Evolutionary conservation across 1,139 yeast genomes (phyloP).

Genomic region (Candida sanyaensis): DNA sequence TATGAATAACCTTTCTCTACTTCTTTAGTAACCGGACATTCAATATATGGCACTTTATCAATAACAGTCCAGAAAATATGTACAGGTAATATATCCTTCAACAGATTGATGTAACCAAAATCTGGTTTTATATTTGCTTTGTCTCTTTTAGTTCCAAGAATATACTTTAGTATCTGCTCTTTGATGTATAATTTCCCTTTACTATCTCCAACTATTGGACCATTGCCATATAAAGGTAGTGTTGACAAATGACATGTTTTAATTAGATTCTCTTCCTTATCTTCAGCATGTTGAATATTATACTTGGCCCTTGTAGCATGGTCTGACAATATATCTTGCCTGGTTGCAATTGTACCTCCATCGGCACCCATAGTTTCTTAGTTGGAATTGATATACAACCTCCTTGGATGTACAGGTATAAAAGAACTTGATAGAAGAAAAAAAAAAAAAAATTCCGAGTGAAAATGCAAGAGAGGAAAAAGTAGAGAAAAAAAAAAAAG

Average conservation of each 20-base stretch:
- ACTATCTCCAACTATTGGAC: constrained; percentile 68
- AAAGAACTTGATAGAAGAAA: not conserved
- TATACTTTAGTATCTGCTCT: constrained; percentile 61
- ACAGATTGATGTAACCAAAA: constrained; percentile 42
- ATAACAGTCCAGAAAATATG: constrained; percentile 24
- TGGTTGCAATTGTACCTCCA: constrained; percentile 52
- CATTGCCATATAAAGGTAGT: constrained; percentile 22
- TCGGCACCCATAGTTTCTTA: constrained; percentile 43
- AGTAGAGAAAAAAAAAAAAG: not conserved
- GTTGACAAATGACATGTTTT: constrained; percentile 30
- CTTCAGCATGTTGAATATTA: constrained; percentile 31
- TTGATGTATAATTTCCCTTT: constrained; percentile 71
- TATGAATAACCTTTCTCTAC: constrained; percentile 30
- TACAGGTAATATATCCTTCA: constrained; percentile 33
- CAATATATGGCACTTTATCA: constrained; percentile 29
- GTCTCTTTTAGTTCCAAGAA: constrained; percentile 36
- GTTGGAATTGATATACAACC: not conserved
- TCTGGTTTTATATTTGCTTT: constrained; percentile 8
- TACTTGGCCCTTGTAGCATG: constrained; percentile 15
- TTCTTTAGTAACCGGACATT: constrained; percentile 51
- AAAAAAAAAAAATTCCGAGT: not conserved
- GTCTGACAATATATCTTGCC: constrained; percentile 40
- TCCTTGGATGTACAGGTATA: no score
- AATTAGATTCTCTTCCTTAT: constrained; percentile 12
- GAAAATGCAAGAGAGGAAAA: not conserved